Conservation (phyloP, 2,329 filamentous ascomycete genomes). For the Alternaria longipes region DNA sequence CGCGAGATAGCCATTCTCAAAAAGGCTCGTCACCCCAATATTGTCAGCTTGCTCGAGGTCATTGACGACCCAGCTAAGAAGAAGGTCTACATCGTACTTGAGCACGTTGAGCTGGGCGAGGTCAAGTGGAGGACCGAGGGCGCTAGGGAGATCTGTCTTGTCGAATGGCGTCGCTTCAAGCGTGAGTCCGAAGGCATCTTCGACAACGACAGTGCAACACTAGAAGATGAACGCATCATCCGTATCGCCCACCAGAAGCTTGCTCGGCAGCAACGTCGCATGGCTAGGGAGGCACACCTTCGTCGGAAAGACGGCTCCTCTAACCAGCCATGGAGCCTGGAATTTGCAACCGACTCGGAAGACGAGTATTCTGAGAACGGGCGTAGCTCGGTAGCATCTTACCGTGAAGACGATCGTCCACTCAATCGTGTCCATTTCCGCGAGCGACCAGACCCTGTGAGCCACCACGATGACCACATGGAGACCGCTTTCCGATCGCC, state of each 20-base stretch:
- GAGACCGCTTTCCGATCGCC: slow-evolving; percentile 47
- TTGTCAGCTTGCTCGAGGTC: slow-evolving; percentile 93
- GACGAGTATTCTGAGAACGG: slow-evolving; percentile 55
- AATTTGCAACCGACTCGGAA: slow-evolving; percentile 73
- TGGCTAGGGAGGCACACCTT: slow-evolving; percentile 48
- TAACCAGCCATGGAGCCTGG: slow-evolving; percentile 82
- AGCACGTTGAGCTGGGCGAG: slow-evolving; percentile 93
- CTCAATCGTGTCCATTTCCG: slow-evolving; percentile 29
- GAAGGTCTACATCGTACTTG: slow-evolving; percentile 98
- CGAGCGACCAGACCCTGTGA: slow-evolving; percentile 30
- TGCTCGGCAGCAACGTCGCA: slow-evolving; percentile 56
- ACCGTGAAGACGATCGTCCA: slow-evolving; percentile 29
- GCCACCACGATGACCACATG: slow-evolving; percentile 40
- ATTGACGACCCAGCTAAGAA: slow-evolving; percentile 96
- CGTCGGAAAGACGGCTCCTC: slow-evolving; percentile 49
- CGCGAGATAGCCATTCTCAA: slow-evolving; percentile 98
- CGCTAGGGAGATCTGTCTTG: slow-evolving; percentile 79
- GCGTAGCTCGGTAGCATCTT: slow-evolving; percentile 38
- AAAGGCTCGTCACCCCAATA: slow-evolving; percentile 96
- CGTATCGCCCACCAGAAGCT: slow-evolving; percentile 46
- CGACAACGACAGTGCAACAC: slow-evolving; percentile 52
- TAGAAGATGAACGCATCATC: slow-evolving; percentile 57
- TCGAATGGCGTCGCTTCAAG: slow-evolving; percentile 83
- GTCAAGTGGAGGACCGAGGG: slow-evolving; percentile 94
- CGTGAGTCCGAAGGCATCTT: slow-evolving; percentile 67